phyloP scores from a whole-genome alignment of 2,329 filamentous ascomycete species.

The Zymoseptoria tritici region DNA sequence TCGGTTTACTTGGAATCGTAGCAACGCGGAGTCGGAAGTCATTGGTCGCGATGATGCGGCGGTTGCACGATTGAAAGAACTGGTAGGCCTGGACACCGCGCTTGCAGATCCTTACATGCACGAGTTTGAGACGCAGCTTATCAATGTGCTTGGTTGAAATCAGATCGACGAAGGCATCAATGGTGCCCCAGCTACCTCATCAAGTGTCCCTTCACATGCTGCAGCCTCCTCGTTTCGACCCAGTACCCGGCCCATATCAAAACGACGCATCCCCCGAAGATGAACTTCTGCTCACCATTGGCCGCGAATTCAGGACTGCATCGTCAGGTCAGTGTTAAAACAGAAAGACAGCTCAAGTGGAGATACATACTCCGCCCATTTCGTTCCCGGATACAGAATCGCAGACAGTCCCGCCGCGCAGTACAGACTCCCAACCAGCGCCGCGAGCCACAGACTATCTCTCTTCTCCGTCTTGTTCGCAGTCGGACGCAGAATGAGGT shows the following conservation, averaged over 20 bases:
- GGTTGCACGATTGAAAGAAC: neutral
- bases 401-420: slow-evolving; percentile 39
- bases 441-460: slow-evolving; percentile 27
- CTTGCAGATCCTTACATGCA: neutral
- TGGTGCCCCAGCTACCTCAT: neutral
- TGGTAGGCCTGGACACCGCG: neutral
- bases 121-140: neutral
- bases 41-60: neutral
- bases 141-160: neutral
- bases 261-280: slow-evolving; percentile 22
- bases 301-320: slow-evolving; percentile 39
- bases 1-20: neutral
- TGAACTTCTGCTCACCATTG: slow-evolving; percentile 30
- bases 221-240: slow-evolving; percentile 20
- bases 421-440: slow-evolving; percentile 38
- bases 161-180: neutral
- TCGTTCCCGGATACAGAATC: slow-evolving; percentile 41
- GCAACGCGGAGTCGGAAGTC: neutral
- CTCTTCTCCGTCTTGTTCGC: slow-evolving; percentile 3
- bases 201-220: slow-evolving; percentile 15
- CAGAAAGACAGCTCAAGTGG: neutral
- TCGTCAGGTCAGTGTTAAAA: neutral
- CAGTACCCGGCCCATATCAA: slow-evolving; percentile 27
- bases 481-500: slow-evolving; percentile 28
- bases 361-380: slow-evolving; percentile 32